Percentiles rank a stretch among this genome's conserved stretches.
Conservation (phyloP, 225 moss, liverwort and hornwort species). For the Ulota crispa region DNA sequence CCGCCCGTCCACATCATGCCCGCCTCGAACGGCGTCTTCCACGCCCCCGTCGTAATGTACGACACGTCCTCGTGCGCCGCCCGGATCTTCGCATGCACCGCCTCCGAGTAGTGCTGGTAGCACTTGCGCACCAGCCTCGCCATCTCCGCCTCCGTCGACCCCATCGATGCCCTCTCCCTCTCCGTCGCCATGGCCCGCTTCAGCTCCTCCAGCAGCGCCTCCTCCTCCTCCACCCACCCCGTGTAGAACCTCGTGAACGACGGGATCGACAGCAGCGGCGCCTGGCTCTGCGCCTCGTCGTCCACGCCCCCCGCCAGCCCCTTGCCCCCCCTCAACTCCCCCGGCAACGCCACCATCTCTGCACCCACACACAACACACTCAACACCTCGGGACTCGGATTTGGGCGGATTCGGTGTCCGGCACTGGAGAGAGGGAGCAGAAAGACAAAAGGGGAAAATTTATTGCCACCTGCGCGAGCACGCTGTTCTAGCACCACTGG, state of each 20-base stretch:
- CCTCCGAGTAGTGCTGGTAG: slow-evolving; percentile 55
- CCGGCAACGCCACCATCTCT: no score
- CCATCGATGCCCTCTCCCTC: no score
- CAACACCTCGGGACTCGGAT: no score
- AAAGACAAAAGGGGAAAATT: not conserved
- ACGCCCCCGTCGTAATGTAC: slow-evolving; percentile 63
- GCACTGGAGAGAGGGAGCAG: no score
- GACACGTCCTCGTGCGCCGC: slow-evolving; percentile 64
- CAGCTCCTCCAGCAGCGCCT: slow-evolving; percentile 40
- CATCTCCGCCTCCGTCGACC: slow-evolving; percentile 37
- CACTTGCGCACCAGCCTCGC: slow-evolving; percentile 50
- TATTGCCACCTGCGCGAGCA: slow-evolving; percentile 29
- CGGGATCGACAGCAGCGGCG: slow-evolving; percentile 36
- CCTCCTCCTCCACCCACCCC: slow-evolving; percentile 55
- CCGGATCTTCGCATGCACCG: slow-evolving; percentile 64
- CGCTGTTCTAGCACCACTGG: slow-evolving; percentile 22
- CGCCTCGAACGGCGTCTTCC: slow-evolving; percentile 77
- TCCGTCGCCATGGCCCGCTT: slow-evolving; percentile 29
- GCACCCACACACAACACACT: no score
- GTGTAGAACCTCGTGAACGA: slow-evolving; percentile 54
- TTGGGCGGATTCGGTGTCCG: no score
- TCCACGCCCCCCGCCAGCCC: not conserved
- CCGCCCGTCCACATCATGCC: slow-evolving; percentile 88
- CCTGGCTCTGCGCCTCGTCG: slow-evolving; percentile 34
- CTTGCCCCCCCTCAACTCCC: slow-evolving; percentile 19